Base-by-base conservation (phyloP, 106 monocot species). In the Allium sativum region DNA sequence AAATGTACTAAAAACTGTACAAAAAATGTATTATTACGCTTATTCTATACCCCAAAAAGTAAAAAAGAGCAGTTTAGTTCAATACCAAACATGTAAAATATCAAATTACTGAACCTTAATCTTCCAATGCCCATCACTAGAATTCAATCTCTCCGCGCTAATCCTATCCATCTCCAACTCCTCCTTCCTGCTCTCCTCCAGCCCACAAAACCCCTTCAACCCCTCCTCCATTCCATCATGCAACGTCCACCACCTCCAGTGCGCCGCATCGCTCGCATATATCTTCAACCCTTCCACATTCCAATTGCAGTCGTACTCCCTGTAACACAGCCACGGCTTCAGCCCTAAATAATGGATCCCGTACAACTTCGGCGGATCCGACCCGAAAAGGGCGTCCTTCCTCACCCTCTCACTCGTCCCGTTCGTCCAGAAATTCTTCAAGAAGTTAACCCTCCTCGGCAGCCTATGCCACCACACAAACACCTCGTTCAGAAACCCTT, bases 391-490 rank as follows among this genome's bases (percentile, higher is more conserved):
- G 6, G 62, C 72, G 43, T 92, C 64, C 74, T 87, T 81, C 8
- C 57, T 20, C 16, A 22, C 45, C n/a, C 44, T 18, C 73, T 88
- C 82, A 10, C 51, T 79, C 0, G 88, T 66, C 0, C 64, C 80
- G 68, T 83, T 88, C 16, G 77, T 59, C 88, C 78, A 82, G 61
- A 84, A 88, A 64, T 84, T 84, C 85, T 93, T 93, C 52, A 93
- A 42, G 75, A 72, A 88, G 67, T 93, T 93, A n/a, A 88, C 75
- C n/a, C 82, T 56, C 47, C 79, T 61, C 48, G 93, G 88, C 65
- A 93, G 68, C 10, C 93, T 70, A 65, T 93, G 93, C 93, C 93
- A 93, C 93, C 93, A 93, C 9, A 80, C 82, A 46, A 93, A 93
- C 21, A 77, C 72, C 61, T 93, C 88, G 57, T 93, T 93, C 19